These are phyloP conservation scores for Ascochyta pisi DNA, from an alignment of 2,329 filamentous ascomycete species.

Conservation along the genomic window DNA sequence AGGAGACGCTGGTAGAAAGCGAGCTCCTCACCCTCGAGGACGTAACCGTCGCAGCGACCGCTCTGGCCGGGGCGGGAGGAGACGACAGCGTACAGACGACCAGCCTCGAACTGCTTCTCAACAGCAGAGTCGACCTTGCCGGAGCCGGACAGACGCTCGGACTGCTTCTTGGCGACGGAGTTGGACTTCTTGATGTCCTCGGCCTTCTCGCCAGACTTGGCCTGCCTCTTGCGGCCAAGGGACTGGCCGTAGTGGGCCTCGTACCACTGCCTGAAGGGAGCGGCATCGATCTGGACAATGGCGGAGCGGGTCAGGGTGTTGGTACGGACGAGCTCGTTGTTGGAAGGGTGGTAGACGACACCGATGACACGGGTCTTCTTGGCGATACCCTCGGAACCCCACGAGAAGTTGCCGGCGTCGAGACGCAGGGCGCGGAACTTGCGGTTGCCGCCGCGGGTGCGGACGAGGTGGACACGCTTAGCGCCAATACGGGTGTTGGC, in stretches of 20 bases:
- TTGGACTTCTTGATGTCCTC: constrained; percentile 98
- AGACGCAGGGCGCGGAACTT: constrained; percentile 99
- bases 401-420: constrained; percentile 99
- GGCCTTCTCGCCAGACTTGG: constrained; percentile 72
- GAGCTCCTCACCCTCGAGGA: constrained; percentile 98
- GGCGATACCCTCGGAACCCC: constrained; percentile 96
- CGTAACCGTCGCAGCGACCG: constrained; percentile 95
- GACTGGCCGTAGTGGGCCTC: constrained; percentile 97
- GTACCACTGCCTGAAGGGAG: constrained; percentile 99
- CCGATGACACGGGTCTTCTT: constrained; percentile 99
- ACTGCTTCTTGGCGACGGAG: constrained; percentile 95
- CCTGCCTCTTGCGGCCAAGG: constrained; percentile 89
- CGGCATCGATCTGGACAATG: constrained; percentile 98
- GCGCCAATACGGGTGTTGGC: constrained; percentile 98
- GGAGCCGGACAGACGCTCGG: constrained; percentile 76
- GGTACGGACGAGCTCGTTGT: constrained; percentile 99
- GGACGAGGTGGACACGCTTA: constrained; percentile 96
- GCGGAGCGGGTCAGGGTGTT: constrained; percentile 99
- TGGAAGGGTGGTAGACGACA: constrained; percentile 98
- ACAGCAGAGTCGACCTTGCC: constrained; percentile 94
- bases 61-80: constrained; percentile 95
- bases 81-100: constrained; percentile 93
- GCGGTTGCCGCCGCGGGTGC: constrained; percentile 97
- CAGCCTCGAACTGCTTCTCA: constrained; percentile 99
- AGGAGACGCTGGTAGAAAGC: constrained; percentile 99